phyloP scores from a whole-genome alignment of 768 basidiomycete species.

The Saitozyma podzolica region DNA sequence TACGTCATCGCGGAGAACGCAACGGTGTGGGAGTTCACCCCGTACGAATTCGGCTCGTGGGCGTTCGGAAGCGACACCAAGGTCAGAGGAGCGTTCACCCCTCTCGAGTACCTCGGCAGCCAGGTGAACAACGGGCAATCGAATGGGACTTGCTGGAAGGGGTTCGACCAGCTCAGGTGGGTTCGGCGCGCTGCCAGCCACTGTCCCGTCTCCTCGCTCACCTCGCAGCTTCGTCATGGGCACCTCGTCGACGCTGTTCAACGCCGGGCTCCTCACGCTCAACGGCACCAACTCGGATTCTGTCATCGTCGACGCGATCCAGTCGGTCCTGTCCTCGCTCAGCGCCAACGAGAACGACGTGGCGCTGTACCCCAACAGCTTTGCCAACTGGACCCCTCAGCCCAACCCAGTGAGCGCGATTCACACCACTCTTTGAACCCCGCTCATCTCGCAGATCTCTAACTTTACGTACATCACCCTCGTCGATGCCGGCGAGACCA shows the following conservation, averaged over 20 bases:
- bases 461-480: slow-evolving; percentile 44
- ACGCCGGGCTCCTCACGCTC: slow-evolving; percentile 39
- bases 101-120: slow-evolving; percentile 63
- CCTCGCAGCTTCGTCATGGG: slow-evolving; percentile 65
- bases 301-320: slow-evolving; percentile 42
- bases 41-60: slow-evolving; percentile 51
- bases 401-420: slow-evolving; percentile 41
- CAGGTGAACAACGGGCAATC: slow-evolving; percentile 63
- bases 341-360: slow-evolving; percentile 49
- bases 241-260: slow-evolving; percentile 59
- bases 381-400: slow-evolving; percentile 39
- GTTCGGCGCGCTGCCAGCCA: slow-evolving; percentile 7
- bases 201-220: slow-evolving; percentile 1
- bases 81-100: slow-evolving; percentile 65
- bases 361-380: slow-evolving; percentile 50
- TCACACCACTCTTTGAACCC: neutral
- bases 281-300: slow-evolving; percentile 29
- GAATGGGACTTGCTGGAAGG: slow-evolving; percentile 65
- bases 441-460: slow-evolving; percentile 28
- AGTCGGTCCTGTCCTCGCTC: slow-evolving; percentile 33
- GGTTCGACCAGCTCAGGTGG: slow-evolving; percentile 66
- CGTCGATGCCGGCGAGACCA: slow-evolving; percentile 51
- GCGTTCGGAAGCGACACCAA: slow-evolving; percentile 49
- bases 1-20: slow-evolving; percentile 48
- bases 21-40: slow-evolving; percentile 51